Evolutionary conservation across 495 filamentous ascomycete species (phyloP), one percentile per base, ranked within the genome.

Genomic region (Bacidia gigantensis): DNA sequence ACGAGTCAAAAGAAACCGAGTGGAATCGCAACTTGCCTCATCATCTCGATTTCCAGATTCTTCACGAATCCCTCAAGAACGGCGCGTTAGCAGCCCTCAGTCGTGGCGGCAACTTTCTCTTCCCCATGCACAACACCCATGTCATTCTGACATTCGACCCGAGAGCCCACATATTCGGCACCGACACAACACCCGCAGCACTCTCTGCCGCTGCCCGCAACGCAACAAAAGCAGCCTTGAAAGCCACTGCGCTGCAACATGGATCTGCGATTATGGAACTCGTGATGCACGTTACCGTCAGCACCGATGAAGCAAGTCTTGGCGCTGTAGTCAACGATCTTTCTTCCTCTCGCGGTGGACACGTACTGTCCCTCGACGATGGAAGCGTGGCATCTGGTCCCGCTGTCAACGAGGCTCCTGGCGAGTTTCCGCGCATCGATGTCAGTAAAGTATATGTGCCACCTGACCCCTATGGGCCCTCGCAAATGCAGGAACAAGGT

Each of bases 291-390:
- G 88, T 86, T 10, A 79, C 78, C 17, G 90, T 99, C 60, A 76
- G 72, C 63, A n/a, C 20, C 25, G 83, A 89, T 60, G 92, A 96
- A 69, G 74, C 74, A 12, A 79, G 77, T 22, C 76, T 95, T 18
- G 87, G 89, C 11, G 73, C 78, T 2, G 86, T 99, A n/a, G 85
- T 94, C 41, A 87, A 92, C 54, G 93, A 99, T 60, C 75, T 99
- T 39, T 82, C 78, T 14, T 80, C 86, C 11, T 79, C 79, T 0
- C 78, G 90, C 1, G 92, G 93, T 44, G 93, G 90, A 0, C 83
- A 83, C 50, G 84, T 97, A 24, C 63, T 93, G 49, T 87, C 87
- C 32, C 80, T 97, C 11, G 81, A 82, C 49, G 81, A 84, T 49
- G 75, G 80, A 18, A 60, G 70, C 25, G 68, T 65, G 21, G 51